A percentile compares a stretch with the other conserved stretches of the same genome.
Evolutionary conservation across 345 rosid species (phyloP).

Genomic region (Populus alba): DNA sequence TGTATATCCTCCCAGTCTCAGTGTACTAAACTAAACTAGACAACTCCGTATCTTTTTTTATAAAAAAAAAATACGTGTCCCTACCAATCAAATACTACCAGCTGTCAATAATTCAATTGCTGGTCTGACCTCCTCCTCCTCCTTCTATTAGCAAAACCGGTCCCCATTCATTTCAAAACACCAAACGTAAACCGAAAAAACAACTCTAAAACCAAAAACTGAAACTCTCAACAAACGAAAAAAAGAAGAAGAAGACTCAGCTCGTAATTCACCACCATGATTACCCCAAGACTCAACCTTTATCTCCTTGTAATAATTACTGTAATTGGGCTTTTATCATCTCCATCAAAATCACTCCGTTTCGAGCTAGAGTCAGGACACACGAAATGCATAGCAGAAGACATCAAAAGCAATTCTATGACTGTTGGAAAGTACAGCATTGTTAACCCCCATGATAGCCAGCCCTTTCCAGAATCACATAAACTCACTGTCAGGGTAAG

Average conservation of each 20-base stretch:
- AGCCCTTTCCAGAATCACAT: slow-evolving; percentile 71
- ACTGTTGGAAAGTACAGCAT: slow-evolving; percentile 82
- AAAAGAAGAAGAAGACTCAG: not conserved
- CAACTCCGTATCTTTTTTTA: too few species aligned
- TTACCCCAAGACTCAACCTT: not conserved
- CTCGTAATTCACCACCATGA: not conserved
- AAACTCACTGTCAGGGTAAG: slow-evolving; percentile 65
- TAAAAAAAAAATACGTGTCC: too few species aligned
- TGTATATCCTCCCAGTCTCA: too few species aligned
- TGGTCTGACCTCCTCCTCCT: too few species aligned
- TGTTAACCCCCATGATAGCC: slow-evolving; percentile 62
- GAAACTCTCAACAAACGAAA: not conserved
- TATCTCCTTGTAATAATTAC: not conserved
- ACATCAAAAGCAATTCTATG: slow-evolving; percentile 78
- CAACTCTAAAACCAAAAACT: not conserved
- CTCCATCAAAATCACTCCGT: slow-evolving; percentile 48
- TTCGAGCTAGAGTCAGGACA: slow-evolving; percentile 78
- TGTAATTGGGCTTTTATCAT: slow-evolving; percentile 23
- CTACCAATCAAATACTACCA: too few species aligned
- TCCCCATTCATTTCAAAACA: too few species aligned
- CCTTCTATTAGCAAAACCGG: too few species aligned
- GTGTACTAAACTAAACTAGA: too few species aligned
- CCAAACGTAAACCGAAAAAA: not conserved
- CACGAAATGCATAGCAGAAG: slow-evolving; percentile 87
- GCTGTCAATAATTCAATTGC: too few species aligned